A percentile compares a stretch with the other conserved stretches of the same genome.
These are phyloP conservation scores for Ceratorhiza oryzae-sativae DNA, from an alignment of 1,284 basidiomycete genomes.

Conservation along the genomic window DNA sequence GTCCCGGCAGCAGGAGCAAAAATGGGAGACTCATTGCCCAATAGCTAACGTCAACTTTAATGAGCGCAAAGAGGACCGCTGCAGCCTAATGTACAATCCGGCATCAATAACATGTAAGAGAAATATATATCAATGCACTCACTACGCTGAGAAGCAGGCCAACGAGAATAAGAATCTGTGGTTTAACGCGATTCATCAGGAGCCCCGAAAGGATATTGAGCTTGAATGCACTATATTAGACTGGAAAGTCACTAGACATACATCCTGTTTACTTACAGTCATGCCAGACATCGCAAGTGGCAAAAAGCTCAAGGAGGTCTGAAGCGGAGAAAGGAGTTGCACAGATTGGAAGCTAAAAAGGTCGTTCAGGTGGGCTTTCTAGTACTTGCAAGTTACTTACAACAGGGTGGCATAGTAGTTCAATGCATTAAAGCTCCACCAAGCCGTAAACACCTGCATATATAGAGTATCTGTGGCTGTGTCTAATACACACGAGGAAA, in stretches of 20 bases:
- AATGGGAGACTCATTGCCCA: conserved; percentile 38
- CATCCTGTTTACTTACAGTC: neutral
- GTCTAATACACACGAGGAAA: no score
- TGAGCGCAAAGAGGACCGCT: conserved; percentile 21
- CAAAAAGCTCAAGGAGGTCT: conserved; percentile 41
- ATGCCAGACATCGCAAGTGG: conserved; percentile 38
- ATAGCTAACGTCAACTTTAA: conserved; percentile 32
- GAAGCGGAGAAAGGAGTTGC: conserved; percentile 39
- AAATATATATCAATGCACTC: neutral
- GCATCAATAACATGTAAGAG: neutral
- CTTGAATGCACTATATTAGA: neutral
- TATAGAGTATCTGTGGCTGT: neutral
- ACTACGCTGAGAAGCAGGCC: conserved; percentile 27
- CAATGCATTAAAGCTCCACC: conserved; percentile 41
- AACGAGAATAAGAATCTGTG: conserved; percentile 29
- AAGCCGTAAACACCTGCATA: conserved; percentile 31
- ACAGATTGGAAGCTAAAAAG: conserved; percentile 38
- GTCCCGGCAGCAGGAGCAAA: conserved; percentile 25
- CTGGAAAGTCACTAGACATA: neutral
- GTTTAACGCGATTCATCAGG: conserved; percentile 21
- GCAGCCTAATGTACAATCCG: conserved; percentile 5
- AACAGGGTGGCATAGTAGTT: conserved; percentile 41
- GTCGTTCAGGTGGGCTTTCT: neutral
- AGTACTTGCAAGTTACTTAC: conserved; percentile 20
- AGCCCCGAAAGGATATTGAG: conserved; percentile 28